Evolutionary conservation across 2,329 filamentous ascomycete species (phyloP).

Genomic region (Fusarium sp.): DNA sequence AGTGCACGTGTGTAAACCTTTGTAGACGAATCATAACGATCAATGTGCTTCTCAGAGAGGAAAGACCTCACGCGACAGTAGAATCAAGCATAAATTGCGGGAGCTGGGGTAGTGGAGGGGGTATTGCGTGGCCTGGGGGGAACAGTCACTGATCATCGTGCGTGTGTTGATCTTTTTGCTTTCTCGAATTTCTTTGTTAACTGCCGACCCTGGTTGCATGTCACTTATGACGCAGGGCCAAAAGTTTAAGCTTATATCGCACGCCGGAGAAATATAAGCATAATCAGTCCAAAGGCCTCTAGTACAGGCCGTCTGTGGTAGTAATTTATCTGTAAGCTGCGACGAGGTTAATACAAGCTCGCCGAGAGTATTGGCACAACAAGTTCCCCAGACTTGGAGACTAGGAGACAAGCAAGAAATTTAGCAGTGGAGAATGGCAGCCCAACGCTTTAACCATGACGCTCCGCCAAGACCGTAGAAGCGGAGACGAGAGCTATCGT

Average conservation of each 20-base stretch:
- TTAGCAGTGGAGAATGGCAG: slow-evolving; percentile 10
- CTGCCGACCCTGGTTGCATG: neutral
- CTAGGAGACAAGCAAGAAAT: neutral
- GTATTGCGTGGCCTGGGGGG: slow-evolving; percentile 22
- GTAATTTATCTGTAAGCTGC: too few species aligned
- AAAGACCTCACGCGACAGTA: slow-evolving; percentile 29
- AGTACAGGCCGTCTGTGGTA: too few species aligned
- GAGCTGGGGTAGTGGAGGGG: slow-evolving; percentile 10
- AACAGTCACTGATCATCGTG: slow-evolving; percentile 19
- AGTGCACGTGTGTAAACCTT: neutral
- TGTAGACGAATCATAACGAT: slow-evolving; percentile 1
- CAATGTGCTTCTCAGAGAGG: neutral
- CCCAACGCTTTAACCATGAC: slow-evolving; percentile 20
- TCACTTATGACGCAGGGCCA: neutral
- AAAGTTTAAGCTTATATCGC: neutral
- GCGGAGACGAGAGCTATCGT: neutral
- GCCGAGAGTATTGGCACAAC: neutral
- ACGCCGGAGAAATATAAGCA: slow-evolving; percentile 6
- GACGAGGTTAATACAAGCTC: neutral
- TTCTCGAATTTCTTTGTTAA: neutral
- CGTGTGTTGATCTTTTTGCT: neutral
- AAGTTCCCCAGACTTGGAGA: slow-evolving; percentile 3
- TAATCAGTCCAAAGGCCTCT: neutral
- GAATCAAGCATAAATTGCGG: slow-evolving; percentile 19
- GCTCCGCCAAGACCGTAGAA: slow-evolving; percentile 24